Base-by-base conservation (phyloP, 805 yeast species). In the Dipodascus albidus region DNA sequence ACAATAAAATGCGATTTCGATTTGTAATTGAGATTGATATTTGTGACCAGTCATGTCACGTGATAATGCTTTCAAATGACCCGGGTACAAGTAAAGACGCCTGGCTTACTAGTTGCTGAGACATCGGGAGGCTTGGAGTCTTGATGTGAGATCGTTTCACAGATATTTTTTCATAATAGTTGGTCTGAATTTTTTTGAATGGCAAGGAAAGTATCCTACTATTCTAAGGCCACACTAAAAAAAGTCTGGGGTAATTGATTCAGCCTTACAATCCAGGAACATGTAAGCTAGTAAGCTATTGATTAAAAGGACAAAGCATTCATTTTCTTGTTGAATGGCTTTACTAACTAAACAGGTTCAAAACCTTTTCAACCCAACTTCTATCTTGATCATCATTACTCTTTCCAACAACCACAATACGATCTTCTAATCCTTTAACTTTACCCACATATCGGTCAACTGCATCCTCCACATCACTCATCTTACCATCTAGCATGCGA, bases 401-500 rank as follows among this genome's bases (percentile, higher is more conserved):
- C n/a, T 27, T 23, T 20, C 50, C 23, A 27, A 48, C 27, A 4
- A 4, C 49, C 33, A 44, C 57, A 50, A 63, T 54, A 2, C 67
- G 59, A 9, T 44, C 20, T 35, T 74, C 76, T 49, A 74, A 55
- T 3, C 57, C 52, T 20, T 59, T 67, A 38, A 74, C 72, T 57
- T 71, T 70, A 17, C 60, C 48, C 8, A 64, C 69, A 65, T 79
- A 78, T 38, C 72, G 64, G 49, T 72, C 69, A 53, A 80, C 73
- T 48, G 81, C 74, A 23, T 81, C 82, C 59, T 82, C 86, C 4
- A 84, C 82, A 59, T 85, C 93, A 48, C 78, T 74, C 49, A 85
- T 75, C 58, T 84, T 81, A 21, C 77, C 75, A 31, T 75, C 75
- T 27, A 85, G 65, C 47, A 82, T 69, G 20, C 85, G 67, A 48